Evolutionary conservation across 805 yeast genomes (phyloP).

Genomic region (Nakazawaea holstii): DNA sequence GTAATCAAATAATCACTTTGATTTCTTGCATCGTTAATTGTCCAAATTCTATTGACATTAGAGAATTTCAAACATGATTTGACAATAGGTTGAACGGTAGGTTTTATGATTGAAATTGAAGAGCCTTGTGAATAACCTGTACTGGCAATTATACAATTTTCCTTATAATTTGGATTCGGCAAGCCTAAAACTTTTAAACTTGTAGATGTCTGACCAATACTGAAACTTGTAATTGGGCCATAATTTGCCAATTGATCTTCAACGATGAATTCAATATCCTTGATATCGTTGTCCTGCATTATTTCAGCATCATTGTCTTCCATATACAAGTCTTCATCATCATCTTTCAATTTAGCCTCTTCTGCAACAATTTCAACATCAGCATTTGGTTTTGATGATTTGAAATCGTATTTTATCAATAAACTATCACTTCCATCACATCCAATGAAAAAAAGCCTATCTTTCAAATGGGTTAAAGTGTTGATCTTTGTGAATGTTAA

Average conservation of each 20-base stretch:
- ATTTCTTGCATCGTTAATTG: constrained; percentile 34
- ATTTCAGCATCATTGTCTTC: constrained; percentile 26
- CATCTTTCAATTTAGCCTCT: constrained; percentile 27
- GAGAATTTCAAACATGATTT: constrained; percentile 67
- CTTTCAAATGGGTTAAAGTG: constrained; percentile 14
- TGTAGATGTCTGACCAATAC: constrained; percentile 56
- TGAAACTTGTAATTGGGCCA: constrained; percentile 71
- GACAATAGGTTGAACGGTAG: constrained; percentile 63
- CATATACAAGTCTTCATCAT: constrained; percentile 38
- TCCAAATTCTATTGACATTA: constrained; percentile 74
- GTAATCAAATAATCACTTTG: constrained; percentile 59
- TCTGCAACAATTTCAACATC: constrained; percentile 9
- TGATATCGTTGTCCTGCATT: neutral
- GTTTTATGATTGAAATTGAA: constrained; percentile 55
- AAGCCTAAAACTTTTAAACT: constrained; percentile 55
- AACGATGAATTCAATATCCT: constrained; percentile 3
- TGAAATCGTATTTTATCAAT: constrained; percentile 37
- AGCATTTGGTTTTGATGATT: constrained; percentile 9
- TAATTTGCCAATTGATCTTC: constrained; percentile 40
- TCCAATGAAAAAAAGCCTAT: constrained; percentile 50
- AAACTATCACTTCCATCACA: constrained; percentile 55
- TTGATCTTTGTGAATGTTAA: constrained; percentile 24
- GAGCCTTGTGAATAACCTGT: constrained; percentile 59
- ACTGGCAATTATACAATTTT: constrained; percentile 62
- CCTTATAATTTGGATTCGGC: constrained; percentile 61